These are phyloP conservation scores for Cyberlindnera amylophila DNA, from an alignment of 805 yeast species.

Conservation along the genomic window DNA sequence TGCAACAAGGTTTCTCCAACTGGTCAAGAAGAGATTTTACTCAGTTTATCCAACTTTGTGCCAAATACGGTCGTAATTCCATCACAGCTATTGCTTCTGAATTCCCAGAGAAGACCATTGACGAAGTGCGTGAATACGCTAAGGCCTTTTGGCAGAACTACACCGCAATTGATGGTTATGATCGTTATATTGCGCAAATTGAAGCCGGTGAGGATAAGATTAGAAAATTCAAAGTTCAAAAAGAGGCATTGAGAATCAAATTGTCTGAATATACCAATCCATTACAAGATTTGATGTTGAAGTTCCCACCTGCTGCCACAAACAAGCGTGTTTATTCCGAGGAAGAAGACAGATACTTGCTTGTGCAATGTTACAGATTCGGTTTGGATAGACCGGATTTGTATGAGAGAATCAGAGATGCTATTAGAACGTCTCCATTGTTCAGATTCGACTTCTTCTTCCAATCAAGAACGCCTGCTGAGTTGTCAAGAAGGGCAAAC, in stretches of 20 bases:
- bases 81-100: slow-evolving; percentile 69
- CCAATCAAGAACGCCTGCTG: slow-evolving; percentile 72
- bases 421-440: slow-evolving; percentile 67
- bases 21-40: slow-evolving; percentile 90
- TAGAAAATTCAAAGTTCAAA: slow-evolving; percentile 60
- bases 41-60: slow-evolving; percentile 68
- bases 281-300: slow-evolving; percentile 68
- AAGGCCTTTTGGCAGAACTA: slow-evolving; percentile 77
- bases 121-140: slow-evolving; percentile 77
- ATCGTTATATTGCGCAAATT: slow-evolving; percentile 72
- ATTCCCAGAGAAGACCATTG: slow-evolving; percentile 68
- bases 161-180: slow-evolving; percentile 83
- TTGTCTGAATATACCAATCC: slow-evolving; percentile 71
- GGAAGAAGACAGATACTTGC: slow-evolving; percentile 85
- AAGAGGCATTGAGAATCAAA: slow-evolving; percentile 75
- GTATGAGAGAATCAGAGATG: slow-evolving; percentile 73
- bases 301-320: slow-evolving; percentile 67
- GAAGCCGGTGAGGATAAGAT: slow-evolving; percentile 88
- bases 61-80: slow-evolving; percentile 79
- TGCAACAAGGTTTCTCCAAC: slow-evolving; percentile 66
- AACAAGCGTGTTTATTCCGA: slow-evolving; percentile 70
- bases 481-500: slow-evolving; percentile 75
- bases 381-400: slow-evolving; percentile 80
- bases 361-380: slow-evolving; percentile 72
- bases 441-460: slow-evolving; percentile 88